These are phyloP conservation scores for Beta macrorhiza DNA, from an alignment of 179 eudicot species.

Conservation along the genomic window DNA sequence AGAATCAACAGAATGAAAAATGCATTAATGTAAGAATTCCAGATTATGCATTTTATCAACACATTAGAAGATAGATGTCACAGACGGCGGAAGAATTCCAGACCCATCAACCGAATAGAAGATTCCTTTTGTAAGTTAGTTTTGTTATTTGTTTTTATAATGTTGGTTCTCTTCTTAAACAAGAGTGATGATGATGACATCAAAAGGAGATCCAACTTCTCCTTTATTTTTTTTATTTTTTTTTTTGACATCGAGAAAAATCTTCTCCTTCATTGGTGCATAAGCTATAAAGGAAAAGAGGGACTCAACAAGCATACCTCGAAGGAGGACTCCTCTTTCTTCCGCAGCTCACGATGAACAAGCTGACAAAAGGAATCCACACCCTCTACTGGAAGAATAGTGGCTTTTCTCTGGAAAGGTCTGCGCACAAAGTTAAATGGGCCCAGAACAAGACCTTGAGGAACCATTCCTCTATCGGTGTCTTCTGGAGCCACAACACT, in stretches of 20 bases:
- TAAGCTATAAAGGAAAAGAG: not conserved
- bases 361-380: conserved; percentile 68
- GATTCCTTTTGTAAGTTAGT: not conserved
- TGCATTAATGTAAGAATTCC: not conserved
- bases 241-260: not conserved
- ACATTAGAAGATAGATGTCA: not conserved
- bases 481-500: conserved; percentile 36
- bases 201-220: not conserved
- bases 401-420: conserved; percentile 81
- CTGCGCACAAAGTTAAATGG: conserved; percentile 64
- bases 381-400: conserved; percentile 84
- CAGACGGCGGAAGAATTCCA: not conserved
- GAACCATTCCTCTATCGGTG: conserved; percentile 41
- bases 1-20: not conserved
- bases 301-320: conserved; percentile 47
- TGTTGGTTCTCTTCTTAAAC: not conserved
- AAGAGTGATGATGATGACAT: not conserved
- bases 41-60: not conserved
- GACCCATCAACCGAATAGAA: not conserved
- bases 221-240: not conserved
- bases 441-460: conserved; percentile 49
- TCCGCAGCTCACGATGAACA: conserved; percentile 63
- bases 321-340: conserved; percentile 69
- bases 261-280: not conserved
- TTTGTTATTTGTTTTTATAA: not conserved